Evolutionary conservation across 2,329 filamentous ascomycete species (phyloP).

Genomic region (Zymoseptoria passerinii): DNA sequence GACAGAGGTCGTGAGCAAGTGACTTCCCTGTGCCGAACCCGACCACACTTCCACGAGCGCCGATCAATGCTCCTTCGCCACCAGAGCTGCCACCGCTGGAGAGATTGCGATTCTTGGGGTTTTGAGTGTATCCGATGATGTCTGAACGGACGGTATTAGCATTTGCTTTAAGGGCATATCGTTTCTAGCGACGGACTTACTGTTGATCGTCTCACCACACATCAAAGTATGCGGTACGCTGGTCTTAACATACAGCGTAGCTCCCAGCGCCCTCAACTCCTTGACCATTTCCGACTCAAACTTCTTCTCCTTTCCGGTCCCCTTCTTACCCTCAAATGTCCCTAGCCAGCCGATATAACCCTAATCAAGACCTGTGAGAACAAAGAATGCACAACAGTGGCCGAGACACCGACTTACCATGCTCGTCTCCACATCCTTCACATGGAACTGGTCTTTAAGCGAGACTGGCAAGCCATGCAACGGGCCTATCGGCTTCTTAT

Average conservation of each 20-base stretch:
- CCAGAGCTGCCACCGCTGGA: slow-evolving; percentile 51
- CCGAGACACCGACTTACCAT: slow-evolving; percentile 28
- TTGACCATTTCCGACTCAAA: slow-evolving; percentile 52
- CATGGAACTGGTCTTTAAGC: slow-evolving; percentile 44
- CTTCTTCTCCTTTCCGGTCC: slow-evolving; percentile 42
- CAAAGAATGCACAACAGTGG: background rate
- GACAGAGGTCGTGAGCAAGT: slow-evolving; percentile 43
- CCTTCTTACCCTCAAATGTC: slow-evolving; percentile 48
- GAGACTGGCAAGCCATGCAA: slow-evolving; percentile 43
- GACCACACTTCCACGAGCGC: slow-evolving; percentile 44
- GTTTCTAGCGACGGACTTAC: too few species aligned
- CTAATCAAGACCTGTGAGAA: slow-evolving; percentile 5
- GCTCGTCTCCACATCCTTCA: slow-evolving; percentile 39
- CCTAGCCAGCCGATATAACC: slow-evolving; percentile 60
- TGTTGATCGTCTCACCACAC: slow-evolving; percentile 53
- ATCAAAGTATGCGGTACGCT: slow-evolving; percentile 50
- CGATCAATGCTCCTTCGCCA: slow-evolving; percentile 50
- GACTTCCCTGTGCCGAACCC: slow-evolving; percentile 49
- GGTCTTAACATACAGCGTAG: slow-evolving; percentile 49
- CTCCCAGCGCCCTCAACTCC: slow-evolving; percentile 46
- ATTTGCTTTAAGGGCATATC: too few species aligned
- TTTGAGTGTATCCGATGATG: slow-evolving; percentile 50
- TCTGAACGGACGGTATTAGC: too few species aligned
- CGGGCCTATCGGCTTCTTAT: slow-evolving; percentile 36
- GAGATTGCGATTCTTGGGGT: slow-evolving; percentile 49